Percentiles rank a stretch among this genome's conserved stretches.
Evolutionary conservation across 768 basidiomycete genomes (phyloP).

Genomic region (Amanita rubescens): DNA sequence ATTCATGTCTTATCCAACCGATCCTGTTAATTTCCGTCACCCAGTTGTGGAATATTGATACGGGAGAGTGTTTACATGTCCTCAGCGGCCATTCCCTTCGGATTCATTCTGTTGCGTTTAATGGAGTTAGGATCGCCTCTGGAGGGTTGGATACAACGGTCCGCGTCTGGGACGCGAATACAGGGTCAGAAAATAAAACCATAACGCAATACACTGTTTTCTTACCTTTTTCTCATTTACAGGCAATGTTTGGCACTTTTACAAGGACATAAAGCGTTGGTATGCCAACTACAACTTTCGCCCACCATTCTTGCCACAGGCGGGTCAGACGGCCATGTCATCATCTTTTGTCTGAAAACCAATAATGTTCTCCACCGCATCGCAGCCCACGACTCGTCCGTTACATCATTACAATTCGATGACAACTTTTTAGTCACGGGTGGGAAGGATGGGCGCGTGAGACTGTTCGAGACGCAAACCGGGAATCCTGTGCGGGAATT

Average conservation of each 20-base stretch:
- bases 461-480: conserved; percentile 60
- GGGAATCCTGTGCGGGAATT: conserved; percentile 72
- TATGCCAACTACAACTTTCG: conserved; percentile 82
- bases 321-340: conserved; percentile 76
- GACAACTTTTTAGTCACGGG: conserved; percentile 73
- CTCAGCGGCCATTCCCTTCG: conserved; percentile 80
- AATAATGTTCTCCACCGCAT: conserved; percentile 52
- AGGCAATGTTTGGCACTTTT: conserved; percentile 80
- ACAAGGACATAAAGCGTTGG: conserved; percentile 87
- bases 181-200: conserved; percentile 60
- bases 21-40: conserved; percentile 1
- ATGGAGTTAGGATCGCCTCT: conserved; percentile 73
- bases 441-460: conserved; percentile 80
- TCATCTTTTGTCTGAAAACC: conserved; percentile 32
- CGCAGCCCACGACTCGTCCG: conserved; percentile 81
- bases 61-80: conserved; percentile 78
- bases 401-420: conserved; percentile 87
- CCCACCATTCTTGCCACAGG: conserved; percentile 68
- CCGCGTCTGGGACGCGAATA: conserved; percentile 79
- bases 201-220: too few relatives aligned
- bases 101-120: conserved; percentile 88
- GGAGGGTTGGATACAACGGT: conserved; percentile 94
- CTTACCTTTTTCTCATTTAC: background rate
- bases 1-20: conserved; percentile 2
- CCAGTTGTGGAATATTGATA: conserved; percentile 87